Evolutionary conservation across 345 rosid genomes (phyloP).

Genomic region (Sisymbrium altissimum): DNA sequence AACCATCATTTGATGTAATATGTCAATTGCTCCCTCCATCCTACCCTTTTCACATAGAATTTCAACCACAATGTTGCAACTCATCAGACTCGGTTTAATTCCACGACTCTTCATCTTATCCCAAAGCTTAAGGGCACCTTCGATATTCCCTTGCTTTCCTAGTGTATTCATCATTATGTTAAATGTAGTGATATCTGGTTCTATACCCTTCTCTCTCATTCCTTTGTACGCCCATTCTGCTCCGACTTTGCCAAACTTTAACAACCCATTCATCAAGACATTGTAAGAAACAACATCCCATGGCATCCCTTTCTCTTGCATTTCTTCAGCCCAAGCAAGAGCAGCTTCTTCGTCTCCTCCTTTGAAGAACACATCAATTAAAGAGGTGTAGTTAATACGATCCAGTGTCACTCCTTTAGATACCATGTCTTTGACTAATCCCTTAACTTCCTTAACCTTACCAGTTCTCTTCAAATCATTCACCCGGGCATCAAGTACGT

Average conservation of each 20-base stretch:
- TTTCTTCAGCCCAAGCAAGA: conserved; percentile 60
- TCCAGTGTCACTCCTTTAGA: conserved; percentile 61
- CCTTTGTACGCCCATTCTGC: conserved; percentile 48
- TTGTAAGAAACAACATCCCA: conserved; percentile 82
- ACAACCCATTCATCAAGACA: conserved; percentile 68
- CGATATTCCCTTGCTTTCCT: conserved; percentile 54
- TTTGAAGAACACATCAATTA: conserved; percentile 86
- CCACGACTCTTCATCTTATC: conserved; percentile 57
- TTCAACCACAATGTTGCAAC: conserved; percentile 56
- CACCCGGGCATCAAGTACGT: conserved; percentile 58
- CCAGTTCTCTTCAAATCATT: conserved; percentile 63
- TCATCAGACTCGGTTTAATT: conserved; percentile 57
- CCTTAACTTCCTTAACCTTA: conserved; percentile 53
- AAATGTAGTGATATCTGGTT: conserved; percentile 65
- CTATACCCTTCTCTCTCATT: conserved; percentile 67
- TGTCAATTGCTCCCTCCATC: conserved; percentile 48
- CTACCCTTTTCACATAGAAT: conserved; percentile 52
- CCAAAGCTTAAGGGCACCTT: conserved; percentile 56
- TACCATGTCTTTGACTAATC: conserved; percentile 45
- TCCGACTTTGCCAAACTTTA: conserved; percentile 54
- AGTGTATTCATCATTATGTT: conserved; percentile 70
- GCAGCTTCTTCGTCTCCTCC: conserved; percentile 68
- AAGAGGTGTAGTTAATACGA: conserved; percentile 75
- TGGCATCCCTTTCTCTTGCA: conserved; percentile 54
- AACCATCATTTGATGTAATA: conserved; percentile 51